Evolutionary conservation across 441 rosid genomes (phyloP).

Genomic region (Melianthus villosus): DNA sequence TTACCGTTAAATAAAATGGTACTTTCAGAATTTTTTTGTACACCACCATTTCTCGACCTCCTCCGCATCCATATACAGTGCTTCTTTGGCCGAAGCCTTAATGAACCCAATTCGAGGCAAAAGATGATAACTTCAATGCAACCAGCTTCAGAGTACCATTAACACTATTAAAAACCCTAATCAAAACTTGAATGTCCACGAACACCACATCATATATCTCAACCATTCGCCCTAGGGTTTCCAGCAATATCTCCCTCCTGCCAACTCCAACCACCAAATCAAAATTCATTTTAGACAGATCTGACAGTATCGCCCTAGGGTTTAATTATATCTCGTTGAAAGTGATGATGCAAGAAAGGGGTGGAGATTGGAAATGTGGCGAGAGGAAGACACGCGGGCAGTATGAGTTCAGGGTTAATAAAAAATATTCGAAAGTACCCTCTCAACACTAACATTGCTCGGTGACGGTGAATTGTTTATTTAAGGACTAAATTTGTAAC

Average conservation of each 20-base stretch:
- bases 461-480: no score
- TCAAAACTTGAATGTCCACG: slow-evolving; percentile 66
- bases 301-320: no score
- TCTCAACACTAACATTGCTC: no score
- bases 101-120: slow-evolving; percentile 44
- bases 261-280: slow-evolving; percentile 82
- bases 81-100: slow-evolving; percentile 82
- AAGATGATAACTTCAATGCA: slow-evolving; percentile 33
- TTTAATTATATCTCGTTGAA: no score
- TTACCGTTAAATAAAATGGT: no score
- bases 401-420: no score
- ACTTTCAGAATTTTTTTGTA: no score
- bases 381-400: no score
- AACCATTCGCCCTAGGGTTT: slow-evolving; percentile 63
- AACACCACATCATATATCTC: slow-evolving; percentile 48
- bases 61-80: slow-evolving; percentile 54
- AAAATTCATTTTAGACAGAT: slow-evolving; percentile 40
- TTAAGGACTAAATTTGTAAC: no score
- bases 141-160: slow-evolving; percentile 58
- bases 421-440: no score
- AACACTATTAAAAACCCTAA: slow-evolving; percentile 35
- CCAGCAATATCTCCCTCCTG: slow-evolving; percentile 68
- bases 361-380: no score
- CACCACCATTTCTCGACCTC: slow-evolving; percentile 50
- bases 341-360: no score